Conservation (phyloP, 2,329 filamentous ascomycete genomes). For the Arthrobotrys conoides region DNA sequence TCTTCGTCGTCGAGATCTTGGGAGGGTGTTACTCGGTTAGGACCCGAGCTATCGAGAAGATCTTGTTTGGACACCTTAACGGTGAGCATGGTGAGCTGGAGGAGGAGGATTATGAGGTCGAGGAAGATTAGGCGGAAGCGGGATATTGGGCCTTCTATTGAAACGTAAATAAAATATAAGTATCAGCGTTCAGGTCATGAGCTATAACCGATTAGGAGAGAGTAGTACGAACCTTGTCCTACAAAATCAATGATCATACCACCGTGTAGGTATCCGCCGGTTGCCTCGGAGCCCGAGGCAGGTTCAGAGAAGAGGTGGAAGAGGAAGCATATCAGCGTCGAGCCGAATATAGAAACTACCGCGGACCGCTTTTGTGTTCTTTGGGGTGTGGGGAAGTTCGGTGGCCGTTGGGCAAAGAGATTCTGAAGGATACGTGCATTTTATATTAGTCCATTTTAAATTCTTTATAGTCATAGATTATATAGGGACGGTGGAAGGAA, state of each 20-base stretch:
- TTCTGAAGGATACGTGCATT: constrained; percentile 18
- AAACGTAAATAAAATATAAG: background rate
- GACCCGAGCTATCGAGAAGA: constrained; percentile 63
- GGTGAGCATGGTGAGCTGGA: constrained; percentile 77
- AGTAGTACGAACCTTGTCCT: constrained; percentile 70
- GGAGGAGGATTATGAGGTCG: constrained; percentile 72
- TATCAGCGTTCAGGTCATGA: constrained; percentile 15
- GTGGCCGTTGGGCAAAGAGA: constrained; percentile 63
- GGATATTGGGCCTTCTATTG: constrained; percentile 71
- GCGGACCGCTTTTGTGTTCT: constrained; percentile 72
- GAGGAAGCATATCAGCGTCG: constrained; percentile 75
- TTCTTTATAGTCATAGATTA: background rate
- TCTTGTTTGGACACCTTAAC: constrained; percentile 72
- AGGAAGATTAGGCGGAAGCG: constrained; percentile 72
- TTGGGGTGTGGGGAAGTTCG: constrained; percentile 76
- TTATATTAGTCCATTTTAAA: constrained; percentile 9
- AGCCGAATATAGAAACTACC: constrained; percentile 73
- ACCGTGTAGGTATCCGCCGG: constrained; percentile 77
- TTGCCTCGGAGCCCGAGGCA: constrained; percentile 74
- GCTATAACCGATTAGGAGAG: background rate
- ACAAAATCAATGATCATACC: constrained; percentile 78
- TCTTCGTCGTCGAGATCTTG: constrained; percentile 75
- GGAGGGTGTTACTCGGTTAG: constrained; percentile 60
- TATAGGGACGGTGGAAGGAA: background rate
- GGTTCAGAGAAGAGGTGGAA: constrained; percentile 73